These are phyloP conservation scores for Erodium texanum DNA, from an alignment of 441 rosid species.

Conservation along the genomic window DNA sequence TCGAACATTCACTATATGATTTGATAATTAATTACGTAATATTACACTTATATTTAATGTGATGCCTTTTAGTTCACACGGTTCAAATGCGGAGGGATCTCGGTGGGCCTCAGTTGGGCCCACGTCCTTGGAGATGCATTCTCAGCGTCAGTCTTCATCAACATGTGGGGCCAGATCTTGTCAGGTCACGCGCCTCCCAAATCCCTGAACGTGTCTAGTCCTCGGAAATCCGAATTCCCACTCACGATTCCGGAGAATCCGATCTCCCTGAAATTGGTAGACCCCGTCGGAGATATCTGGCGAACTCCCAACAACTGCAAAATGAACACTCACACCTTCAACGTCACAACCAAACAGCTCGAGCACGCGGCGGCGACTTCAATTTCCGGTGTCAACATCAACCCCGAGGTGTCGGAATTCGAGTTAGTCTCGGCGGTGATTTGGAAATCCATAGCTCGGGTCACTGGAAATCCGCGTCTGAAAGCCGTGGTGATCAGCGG, in stretches of 20 bases:
- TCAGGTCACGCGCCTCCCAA: background rate
- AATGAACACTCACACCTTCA: background rate
- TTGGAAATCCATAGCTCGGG: background rate
- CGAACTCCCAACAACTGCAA: background rate
- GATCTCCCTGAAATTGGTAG: background rate
- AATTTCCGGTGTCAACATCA: background rate
- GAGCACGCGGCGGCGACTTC: background rate
- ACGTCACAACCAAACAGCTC: background rate
- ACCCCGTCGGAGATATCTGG: background rate
- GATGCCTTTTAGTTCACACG: background rate
- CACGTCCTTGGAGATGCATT: slow-evolving; percentile 7
- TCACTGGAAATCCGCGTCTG: background rate
- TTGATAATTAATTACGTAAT: no score
- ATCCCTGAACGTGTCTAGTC: background rate
- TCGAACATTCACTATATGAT: no score
- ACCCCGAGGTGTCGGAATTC: background rate
- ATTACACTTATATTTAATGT: no score
- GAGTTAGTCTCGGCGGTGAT: background rate
- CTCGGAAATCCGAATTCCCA: background rate
- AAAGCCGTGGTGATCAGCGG: background rate
- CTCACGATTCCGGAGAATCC: background rate
- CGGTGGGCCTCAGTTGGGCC: slow-evolving; percentile 1
- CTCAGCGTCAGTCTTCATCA: background rate
- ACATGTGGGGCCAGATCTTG: background rate
- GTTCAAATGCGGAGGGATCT: background rate